Percentiles rank a stretch among this genome's conserved stretches.
phyloP scores from a whole-genome alignment of 2,329 filamentous ascomycete genomes.

The Aspergillus transmontanensis region DNA sequence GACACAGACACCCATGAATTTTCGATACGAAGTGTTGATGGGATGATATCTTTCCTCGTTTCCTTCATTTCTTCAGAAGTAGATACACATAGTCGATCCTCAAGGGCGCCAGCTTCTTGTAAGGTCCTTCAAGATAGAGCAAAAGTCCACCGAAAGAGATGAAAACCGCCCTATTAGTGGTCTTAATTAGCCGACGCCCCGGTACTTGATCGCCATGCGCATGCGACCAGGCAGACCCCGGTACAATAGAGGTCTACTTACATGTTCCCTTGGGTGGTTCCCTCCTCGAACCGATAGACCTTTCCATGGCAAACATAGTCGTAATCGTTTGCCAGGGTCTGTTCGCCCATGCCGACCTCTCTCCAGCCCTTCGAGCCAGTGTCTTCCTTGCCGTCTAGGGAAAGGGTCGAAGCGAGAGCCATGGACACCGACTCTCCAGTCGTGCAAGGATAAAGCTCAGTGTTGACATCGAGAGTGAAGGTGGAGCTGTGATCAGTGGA shows the following conservation, averaged over 20 bases:
- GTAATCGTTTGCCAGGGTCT: conserved; percentile 56
- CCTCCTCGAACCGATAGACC: conserved; percentile 55
- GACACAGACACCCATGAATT: conserved; percentile 5
- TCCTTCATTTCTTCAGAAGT: conserved; percentile 78
- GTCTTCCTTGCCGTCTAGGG: conserved; percentile 83
- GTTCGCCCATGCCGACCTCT: conserved; percentile 62
- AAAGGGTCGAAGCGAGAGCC: conserved; percentile 80
- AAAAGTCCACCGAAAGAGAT: conserved; percentile 91
- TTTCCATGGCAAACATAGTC: conserved; percentile 57
- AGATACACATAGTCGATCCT: conserved; percentile 94
- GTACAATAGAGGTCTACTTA: conserved; percentile 53
- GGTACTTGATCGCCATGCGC: neutral
- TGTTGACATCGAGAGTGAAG: conserved; percentile 90
- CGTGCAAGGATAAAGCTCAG: conserved; percentile 79
- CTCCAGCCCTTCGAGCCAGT: conserved; percentile 72
- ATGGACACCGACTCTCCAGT: conserved; percentile 77
- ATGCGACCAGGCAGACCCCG: neutral
- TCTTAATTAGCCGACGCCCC: conserved; percentile 28
- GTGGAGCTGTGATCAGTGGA: conserved; percentile 73
- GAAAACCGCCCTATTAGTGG: conserved; percentile 74
- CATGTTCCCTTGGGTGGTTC: conserved; percentile 76
- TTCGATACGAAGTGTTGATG: conserved; percentile 5
- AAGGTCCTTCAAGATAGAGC: conserved; percentile 88
- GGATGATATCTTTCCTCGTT: neutral
- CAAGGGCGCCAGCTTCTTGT: conserved; percentile 90